Base-by-base conservation (phyloP, 2,329 filamentous ascomycete species). In the Sporothrix protearum region DNA sequence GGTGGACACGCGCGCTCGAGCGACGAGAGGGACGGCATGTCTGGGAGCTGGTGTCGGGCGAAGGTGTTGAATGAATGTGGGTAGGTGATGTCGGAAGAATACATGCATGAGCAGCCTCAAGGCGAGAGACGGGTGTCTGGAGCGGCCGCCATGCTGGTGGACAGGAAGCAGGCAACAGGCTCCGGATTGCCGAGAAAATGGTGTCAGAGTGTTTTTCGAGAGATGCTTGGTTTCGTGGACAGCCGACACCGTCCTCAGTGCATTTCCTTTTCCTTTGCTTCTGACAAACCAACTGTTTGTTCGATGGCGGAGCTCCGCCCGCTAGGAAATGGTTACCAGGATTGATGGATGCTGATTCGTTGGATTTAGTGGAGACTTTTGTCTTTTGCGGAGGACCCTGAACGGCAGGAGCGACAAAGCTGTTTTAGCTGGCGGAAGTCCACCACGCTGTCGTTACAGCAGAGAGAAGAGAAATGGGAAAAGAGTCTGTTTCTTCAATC, bases 1-100 rank as follows among this genome's bases (percentile, higher is more conserved):
- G 81, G 84, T 45, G 83, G 83, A 77, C 84, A 84, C 33, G 74
- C 78, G 69, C 80, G 80, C 76, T 84, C 83, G 4, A 77, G 42
- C 1, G 74, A 70, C 4, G 76, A 77, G 16, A 73, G 63, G 1
- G 76, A 76, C 12, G 64, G 57, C 71, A 73, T 53, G 49, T 53
- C n/a, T 51, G n/a, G n/a, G 49, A 25, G 49, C 2, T 22, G 49
- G 10, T 51, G 49, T 25, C 25, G n/a, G n/a, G n/a, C n/a, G 49
- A 16, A 28, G 22, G 9, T 53, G 49, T 53, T 28, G n/a, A 9
- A 9, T n/a, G 49, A 22, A 25, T 51, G 49, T 51, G n/a, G 9
- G 8, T 25, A n/a, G n/a, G 8, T 22, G 9, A 9, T 25, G n/a
- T 53, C 49, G 25, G 10, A 9, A n/a, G n/a, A n/a, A n/a, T n/a